phyloP scores from a whole-genome alignment of 192 early-diverging fungal genomes.

The Backusella macrospora region DNA sequence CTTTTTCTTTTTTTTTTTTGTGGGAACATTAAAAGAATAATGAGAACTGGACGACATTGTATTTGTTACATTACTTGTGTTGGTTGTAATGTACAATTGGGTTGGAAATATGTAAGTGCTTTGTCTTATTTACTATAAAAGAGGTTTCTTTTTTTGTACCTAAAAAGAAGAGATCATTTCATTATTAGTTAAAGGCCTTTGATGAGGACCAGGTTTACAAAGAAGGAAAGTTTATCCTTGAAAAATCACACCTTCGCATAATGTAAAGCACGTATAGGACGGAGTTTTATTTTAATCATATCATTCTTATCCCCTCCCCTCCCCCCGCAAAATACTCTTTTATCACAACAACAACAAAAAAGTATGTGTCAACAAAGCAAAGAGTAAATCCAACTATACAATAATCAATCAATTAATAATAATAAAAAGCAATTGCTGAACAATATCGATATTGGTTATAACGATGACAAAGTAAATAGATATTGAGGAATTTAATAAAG shows the following conservation, averaged over 20 bases:
- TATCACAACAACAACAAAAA: no score
- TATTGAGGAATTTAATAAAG: no score
- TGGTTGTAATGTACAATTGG: conserved; percentile 51
- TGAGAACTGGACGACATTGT: conserved; percentile 78
- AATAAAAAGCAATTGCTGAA: no score
- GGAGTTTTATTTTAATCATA: background rate
- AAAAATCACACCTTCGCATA: conserved; percentile 57
- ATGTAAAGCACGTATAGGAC: conserved; percentile 18
- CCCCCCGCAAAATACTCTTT: no score
- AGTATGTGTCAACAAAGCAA: no score
- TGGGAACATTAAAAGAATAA: conserved; percentile 50
- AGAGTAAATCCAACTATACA: no score
- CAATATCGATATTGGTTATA: no score
- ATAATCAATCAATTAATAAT: no score
- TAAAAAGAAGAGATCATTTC: background rate
- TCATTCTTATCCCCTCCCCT: no score
- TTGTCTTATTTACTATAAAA: background rate
- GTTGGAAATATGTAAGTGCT: conserved; percentile 65
- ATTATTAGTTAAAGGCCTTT: conserved; percentile 55
- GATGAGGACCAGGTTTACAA: conserved; percentile 72
- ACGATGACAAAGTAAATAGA: no score
- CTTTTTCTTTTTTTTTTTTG: background rate
- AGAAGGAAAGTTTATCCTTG: conserved; percentile 77
- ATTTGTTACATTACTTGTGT: conserved; percentile 71
- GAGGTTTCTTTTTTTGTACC: conserved; percentile 6